phyloP scores from a whole-genome alignment of 495 filamentous ascomycete genomes.

The Podospora pseudoanserina region DNA sequence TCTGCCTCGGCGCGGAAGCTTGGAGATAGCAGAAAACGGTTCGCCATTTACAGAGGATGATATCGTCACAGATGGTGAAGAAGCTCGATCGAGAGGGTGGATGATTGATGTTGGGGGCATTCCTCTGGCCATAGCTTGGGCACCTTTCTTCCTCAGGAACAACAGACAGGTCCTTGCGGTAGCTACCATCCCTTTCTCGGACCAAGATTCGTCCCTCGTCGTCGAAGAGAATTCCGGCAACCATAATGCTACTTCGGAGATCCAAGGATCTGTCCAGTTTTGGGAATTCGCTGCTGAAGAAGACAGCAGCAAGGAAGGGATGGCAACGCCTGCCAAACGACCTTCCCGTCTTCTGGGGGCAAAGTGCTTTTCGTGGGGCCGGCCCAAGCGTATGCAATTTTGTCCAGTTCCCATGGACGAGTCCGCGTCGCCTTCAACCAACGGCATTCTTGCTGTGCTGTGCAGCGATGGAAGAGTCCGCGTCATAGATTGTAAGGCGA shows the following conservation, averaged over 20 bases:
- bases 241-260: slow-evolving; percentile 20
- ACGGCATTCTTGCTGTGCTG: slow-evolving; percentile 39
- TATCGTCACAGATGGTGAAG: slow-evolving; percentile 13
- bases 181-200: slow-evolving; percentile 41
- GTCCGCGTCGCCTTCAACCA: slow-evolving; percentile 7
- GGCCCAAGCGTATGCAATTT: slow-evolving; percentile 43
- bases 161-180: slow-evolving; percentile 43
- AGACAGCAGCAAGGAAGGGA: slow-evolving; percentile 10
- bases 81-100: slow-evolving; percentile 34
- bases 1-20: slow-evolving; percentile 31
- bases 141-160: slow-evolving; percentile 31
- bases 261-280: slow-evolving; percentile 38
- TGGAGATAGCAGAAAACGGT: slow-evolving; percentile 26
- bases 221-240: slow-evolving; percentile 24
- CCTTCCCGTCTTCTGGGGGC: slow-evolving; percentile 30
- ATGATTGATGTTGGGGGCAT: slow-evolving; percentile 46
- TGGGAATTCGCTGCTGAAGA: slow-evolving; percentile 37
- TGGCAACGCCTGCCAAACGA: slow-evolving; percentile 20
- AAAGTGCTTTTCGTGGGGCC: slow-evolving; percentile 42
- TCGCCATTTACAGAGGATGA: slow-evolving; percentile 1
- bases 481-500: slow-evolving; percentile 35
- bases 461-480: slow-evolving; percentile 43
- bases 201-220: slow-evolving; percentile 33
- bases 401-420: slow-evolving; percentile 39
- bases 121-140: slow-evolving; percentile 44